These are phyloP conservation scores for Suillus placidus DNA, from an alignment of 768 basidiomycete species.

Conservation along the genomic window DNA sequence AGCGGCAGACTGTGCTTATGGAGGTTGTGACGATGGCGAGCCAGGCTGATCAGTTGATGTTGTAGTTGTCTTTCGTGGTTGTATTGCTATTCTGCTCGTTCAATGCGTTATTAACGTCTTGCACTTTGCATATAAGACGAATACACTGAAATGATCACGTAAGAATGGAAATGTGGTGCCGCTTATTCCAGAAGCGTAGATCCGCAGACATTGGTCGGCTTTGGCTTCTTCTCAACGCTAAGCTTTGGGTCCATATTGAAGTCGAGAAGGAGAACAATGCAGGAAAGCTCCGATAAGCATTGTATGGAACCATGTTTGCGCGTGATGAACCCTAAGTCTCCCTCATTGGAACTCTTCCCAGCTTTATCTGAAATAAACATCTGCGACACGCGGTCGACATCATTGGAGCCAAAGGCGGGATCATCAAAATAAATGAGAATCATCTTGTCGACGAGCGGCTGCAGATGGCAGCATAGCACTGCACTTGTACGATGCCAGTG, in stretches of 20 bases:
- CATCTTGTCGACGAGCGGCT: conserved; percentile 17
- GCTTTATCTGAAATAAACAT: conserved; percentile 25
- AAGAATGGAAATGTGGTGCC: neutral
- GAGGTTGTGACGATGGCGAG: neutral
- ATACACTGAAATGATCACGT: neutral
- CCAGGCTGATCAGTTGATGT: neutral
- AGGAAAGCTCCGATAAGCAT: neutral
- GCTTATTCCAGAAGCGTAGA: neutral
- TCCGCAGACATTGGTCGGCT: neutral
- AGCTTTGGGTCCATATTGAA: conserved; percentile 2
- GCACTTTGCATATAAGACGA: too few species aligned
- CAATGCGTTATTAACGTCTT: too few species aligned
- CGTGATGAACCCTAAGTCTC: neutral
- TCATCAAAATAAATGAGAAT: conserved; percentile 20
- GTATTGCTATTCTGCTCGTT: too few species aligned
- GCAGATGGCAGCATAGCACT: conserved; percentile 19
- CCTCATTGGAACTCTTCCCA: neutral
- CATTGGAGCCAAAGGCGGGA: neutral
- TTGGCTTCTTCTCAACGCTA: neutral
- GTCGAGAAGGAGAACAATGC: conserved; percentile 6
- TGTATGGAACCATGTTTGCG: neutral
- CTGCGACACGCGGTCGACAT: conserved; percentile 8
- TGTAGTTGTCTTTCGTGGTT: too few species aligned
- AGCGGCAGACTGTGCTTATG: conserved; percentile 59
- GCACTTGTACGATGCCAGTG: conserved; percentile 22